Base-by-base conservation (phyloP, 352 stramenopile genomes). In the Paralagenidium karlingii region DNA sequence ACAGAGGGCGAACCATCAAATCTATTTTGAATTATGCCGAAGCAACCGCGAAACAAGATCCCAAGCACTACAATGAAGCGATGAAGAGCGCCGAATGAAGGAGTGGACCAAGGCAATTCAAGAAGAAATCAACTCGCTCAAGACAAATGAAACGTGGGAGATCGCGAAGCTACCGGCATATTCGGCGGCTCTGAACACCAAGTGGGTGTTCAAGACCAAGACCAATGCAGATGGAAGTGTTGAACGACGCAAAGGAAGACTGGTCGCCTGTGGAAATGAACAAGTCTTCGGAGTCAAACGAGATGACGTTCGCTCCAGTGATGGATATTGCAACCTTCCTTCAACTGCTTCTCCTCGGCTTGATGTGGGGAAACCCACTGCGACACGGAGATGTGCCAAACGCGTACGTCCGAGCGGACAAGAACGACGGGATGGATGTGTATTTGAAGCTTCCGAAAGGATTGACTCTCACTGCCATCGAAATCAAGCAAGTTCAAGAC, bases 161-260 rank as follows among this genome's bases (percentile, higher is more conserved):
- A n/a, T 36, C 5, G 36, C 45, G 9, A 30, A 19, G 7, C 16
- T 7, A 1, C 15, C 16, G 3, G 4, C 6, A 1, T 22, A 30
- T 2, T 34, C 37, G 11, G 36, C 47, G 16, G 8, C 32, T 0
- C 28, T 65, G 8, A 50, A 49, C 34, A 48, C 21, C 0, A 55
- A 58, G 22, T 58, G 51, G 47, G 47, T 60, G 5, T 40, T 34
- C 20, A 65, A 65, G 15, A 65, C 43, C 13, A 58, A 60, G 20
- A 27, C 18, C 0, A 11, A 51, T 11, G 25, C 18, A 2, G 15
- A 38, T 1, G 51, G 51, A 2, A 28, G 34, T 0, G 34, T 65
- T 1, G 22, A 55, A 5, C 47, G 45, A 0, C 47, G 49, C 41
- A 58, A 65, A 18, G 47, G 37, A 0, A 34, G 47, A 0, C 10